Base-by-base conservation (phyloP, 2,329 filamentous ascomycete species). In the Calonectria ilicicola region DNA sequence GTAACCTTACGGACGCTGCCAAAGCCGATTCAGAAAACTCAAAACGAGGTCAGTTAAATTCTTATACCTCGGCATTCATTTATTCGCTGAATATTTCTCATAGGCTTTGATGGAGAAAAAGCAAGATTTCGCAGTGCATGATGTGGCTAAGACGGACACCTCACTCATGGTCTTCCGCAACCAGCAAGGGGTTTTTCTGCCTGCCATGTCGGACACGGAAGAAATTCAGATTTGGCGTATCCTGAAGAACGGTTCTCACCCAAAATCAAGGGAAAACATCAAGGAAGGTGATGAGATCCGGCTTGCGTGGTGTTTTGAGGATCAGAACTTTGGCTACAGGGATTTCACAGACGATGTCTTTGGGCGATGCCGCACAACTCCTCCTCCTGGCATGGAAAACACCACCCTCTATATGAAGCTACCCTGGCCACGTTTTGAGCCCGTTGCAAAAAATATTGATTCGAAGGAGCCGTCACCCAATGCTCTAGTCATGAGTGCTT, bases 101-200 rank as follows among this genome's bases (percentile, higher is more conserved):
- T 7, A 58, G 51, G n/a, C 27, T 7, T 23, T 32, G 5, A 23
- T 32, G 8, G 29, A 32, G 51, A 58, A 14, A 38, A 35, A 58
- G 51, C 29, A 58, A 9, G 51, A 38, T 8, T 38, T 58, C 9
- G 51, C 38, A 14, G 51, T 58, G 10, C 29, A 29, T 15, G 29
- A 58, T 21, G 21, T 38, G n/a, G 32, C 51, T 3, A n/a, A 58
- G 10, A 29, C 51, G 10, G 60, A 46, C 17, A 27, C 60, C 17
- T 58, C 60, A 9, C 47, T 69, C 12, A 51, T 69, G 14, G 67
- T 72, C 21, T 72, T 72, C 21, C 69, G 69, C 69, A 72, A 69
- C 23, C 35, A 62, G 0, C 66, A 65, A 40, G 60, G 70, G 1
- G 51, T 60, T 5, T 72, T 69, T 17, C 40, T 69, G 3, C 66